These are phyloP conservation scores for Pseudocercospora pini-densiflorae DNA, from an alignment of 2,329 filamentous ascomycete genomes.

Conservation along the genomic window DNA sequence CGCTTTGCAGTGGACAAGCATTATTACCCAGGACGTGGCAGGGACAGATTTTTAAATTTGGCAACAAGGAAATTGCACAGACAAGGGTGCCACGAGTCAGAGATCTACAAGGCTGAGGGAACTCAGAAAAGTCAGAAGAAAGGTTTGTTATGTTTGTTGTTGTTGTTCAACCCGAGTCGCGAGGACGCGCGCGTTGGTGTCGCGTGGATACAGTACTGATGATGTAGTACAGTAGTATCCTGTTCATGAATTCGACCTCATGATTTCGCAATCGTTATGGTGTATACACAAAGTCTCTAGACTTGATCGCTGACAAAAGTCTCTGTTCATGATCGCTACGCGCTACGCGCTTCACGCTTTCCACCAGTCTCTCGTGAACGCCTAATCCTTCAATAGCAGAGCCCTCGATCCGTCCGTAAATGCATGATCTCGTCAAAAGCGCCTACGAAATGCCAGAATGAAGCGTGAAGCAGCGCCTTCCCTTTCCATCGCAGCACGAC, in stretches of 20 bases:
- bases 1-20: too few species aligned
- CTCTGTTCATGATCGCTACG: neutral
- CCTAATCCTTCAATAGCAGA: neutral
- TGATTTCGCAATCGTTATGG: too few species aligned
- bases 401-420: conserved; percentile 1
- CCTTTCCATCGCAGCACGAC: neutral
- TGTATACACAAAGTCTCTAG: too few species aligned
- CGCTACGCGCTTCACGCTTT: neutral
- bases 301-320: too few species aligned
- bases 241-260: too few species aligned
- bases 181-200: neutral
- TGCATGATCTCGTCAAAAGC: conserved; percentile 8
- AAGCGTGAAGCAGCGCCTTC: neutral
- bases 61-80: neutral
- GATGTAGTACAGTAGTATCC: too few species aligned
- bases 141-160: neutral
- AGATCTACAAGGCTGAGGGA: neutral
- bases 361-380: neutral
- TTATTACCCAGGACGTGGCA: too few species aligned
- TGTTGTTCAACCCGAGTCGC: neutral
- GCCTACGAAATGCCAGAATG: neutral
- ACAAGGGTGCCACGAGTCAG: neutral
- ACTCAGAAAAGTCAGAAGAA: neutral
- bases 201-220: too few species aligned
- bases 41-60: neutral